Percentiles rank a stretch among this genome's conserved stretches.
These are phyloP conservation scores for Candida piceae DNA, from an alignment of 805 yeast species.

Conservation along the genomic window DNA sequence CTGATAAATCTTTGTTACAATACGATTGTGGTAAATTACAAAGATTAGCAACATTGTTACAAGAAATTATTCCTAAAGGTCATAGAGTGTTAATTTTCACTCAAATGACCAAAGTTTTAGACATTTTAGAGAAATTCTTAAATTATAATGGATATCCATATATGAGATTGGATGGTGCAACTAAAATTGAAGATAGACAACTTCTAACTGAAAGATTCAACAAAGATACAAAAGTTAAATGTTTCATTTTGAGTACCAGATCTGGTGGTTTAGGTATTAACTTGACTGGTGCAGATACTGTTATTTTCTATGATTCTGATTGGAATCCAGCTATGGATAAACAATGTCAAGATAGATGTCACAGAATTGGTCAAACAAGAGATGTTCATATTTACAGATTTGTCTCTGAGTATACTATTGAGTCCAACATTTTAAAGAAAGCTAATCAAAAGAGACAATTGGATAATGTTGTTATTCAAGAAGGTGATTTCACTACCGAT, in stretches of 20 bases:
- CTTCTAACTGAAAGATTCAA: conserved; percentile 89
- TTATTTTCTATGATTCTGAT: conserved; percentile 94
- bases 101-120: conserved; percentile 96
- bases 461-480: conserved; percentile 93
- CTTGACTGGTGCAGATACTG: conserved; percentile 97
- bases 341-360: conserved; percentile 98
- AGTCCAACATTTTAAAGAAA: conserved; percentile 86
- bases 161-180: conserved; percentile 94
- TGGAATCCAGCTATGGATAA: conserved; percentile 99
- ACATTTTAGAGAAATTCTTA: conserved; percentile 85
- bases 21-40: conserved; percentile 97
- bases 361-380: conserved; percentile 96
- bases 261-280: conserved; percentile 99
- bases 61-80: conserved; percentile 75
- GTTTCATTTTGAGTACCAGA: conserved; percentile 88
- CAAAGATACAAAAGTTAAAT: conserved; percentile 78
- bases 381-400: conserved; percentile 96
- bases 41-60: conserved; percentile 68
- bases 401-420: conserved; percentile 94
- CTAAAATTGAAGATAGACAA: conserved; percentile 96
- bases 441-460: conserved; percentile 93
- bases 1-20: conserved; percentile 86
- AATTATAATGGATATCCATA: conserved; percentile 93
- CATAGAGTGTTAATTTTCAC: conserved; percentile 95
- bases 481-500: conserved; percentile 97